Conservation (phyloP, 495 filamentous ascomycete genomes). For the Rhypophila decipiens region DNA sequence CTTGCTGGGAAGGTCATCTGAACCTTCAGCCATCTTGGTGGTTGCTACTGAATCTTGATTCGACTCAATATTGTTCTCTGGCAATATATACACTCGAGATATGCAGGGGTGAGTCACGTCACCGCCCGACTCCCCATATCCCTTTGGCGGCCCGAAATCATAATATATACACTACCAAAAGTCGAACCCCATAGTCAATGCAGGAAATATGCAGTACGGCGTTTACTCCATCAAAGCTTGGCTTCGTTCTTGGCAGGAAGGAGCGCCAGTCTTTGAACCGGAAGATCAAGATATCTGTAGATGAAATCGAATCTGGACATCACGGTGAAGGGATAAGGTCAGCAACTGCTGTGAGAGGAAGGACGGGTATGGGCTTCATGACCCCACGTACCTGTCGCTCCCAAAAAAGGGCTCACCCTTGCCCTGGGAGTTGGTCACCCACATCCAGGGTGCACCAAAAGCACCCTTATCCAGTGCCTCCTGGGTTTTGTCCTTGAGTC, state of each 20-base stretch:
- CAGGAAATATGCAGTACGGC: no score
- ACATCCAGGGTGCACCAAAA: slow-evolving; percentile 72
- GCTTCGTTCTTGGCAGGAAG: slow-evolving; percentile 13
- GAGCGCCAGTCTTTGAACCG: slow-evolving; percentile 28
- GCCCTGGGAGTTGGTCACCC: slow-evolving; percentile 55
- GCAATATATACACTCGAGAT: no score
- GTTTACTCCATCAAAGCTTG: slow-evolving; percentile 24
- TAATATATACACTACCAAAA: no score
- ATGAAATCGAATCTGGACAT: slow-evolving; percentile 28
- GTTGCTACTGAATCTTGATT: no score
- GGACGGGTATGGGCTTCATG: no score
- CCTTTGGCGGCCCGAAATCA: no score
- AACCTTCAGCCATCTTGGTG: no score
- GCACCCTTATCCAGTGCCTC: slow-evolving; percentile 56
- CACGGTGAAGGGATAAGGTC: slow-evolving; percentile 11
- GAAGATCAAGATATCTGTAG: slow-evolving; percentile 34
- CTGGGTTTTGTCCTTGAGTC: slow-evolving; percentile 51
- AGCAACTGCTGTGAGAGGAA: not conserved
- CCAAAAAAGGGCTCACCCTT: slow-evolving; percentile 67
- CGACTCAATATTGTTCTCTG: no score
- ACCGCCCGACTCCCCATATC: no score
- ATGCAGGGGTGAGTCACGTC: no score
- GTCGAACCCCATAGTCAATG: no score
- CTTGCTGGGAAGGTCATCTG: slow-evolving; percentile 38
- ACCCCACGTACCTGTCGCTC: slow-evolving; percentile 64